Percentiles rank a stretch among this genome's conserved stretches.
These are phyloP conservation scores for Fraxinus excelsior DNA, from an alignment of 257 asterid species.

Conservation along the genomic window DNA sequence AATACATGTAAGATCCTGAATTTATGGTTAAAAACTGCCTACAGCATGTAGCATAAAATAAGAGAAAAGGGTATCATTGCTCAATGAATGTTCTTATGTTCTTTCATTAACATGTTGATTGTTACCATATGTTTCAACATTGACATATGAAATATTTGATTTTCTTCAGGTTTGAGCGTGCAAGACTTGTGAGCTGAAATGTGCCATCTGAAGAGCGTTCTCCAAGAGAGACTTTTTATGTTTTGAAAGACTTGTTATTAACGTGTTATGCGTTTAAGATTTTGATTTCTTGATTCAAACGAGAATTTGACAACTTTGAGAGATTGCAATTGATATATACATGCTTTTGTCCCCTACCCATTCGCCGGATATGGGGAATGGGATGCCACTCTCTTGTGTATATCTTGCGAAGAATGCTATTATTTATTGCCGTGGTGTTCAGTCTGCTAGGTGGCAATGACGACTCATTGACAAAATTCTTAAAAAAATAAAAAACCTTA, in stretches of 20 bases:
- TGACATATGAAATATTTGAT: neutral
- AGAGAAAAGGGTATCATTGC: neutral
- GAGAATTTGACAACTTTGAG: neutral
- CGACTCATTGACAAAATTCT: no score
- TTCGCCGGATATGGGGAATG: no score
- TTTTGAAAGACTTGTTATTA: neutral
- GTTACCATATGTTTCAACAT: no score
- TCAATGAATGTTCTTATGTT: neutral
- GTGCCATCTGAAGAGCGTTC: neutral
- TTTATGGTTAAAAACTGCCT: no score
- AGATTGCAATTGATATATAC: neutral
- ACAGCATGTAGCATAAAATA: no score
- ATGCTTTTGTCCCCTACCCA: neutral
- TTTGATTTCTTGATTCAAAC: neutral
- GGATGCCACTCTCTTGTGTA: no score
- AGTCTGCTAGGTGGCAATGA: no score
- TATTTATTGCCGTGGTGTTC: no score
- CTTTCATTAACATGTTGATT: neutral
- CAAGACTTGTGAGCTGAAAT: neutral
- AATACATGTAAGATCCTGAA: no score
- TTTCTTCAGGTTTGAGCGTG: neutral
- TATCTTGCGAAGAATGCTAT: no score
- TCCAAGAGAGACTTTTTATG: neutral
- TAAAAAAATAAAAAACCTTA: fast-evolving
- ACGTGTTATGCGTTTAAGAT: neutral